phyloP scores from a whole-genome alignment of 1,284 basidiomycete genomes.

The Filobasidium uniguttulatum region DNA sequence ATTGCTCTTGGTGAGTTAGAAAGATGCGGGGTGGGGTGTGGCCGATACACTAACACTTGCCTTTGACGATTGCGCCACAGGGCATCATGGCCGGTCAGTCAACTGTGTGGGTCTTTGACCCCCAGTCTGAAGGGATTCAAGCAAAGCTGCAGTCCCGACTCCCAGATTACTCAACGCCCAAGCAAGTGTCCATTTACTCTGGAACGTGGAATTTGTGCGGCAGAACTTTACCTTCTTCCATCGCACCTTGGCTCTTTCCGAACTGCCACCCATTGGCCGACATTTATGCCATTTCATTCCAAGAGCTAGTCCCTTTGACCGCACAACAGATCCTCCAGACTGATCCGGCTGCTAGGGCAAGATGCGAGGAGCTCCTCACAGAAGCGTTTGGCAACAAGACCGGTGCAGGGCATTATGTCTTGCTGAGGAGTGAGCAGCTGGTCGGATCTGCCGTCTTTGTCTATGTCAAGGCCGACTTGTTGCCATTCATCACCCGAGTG shows the following conservation, averaged over 20 bases:
- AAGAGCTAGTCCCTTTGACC: slow-evolving; percentile 93
- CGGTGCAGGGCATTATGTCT: slow-evolving; percentile 49
- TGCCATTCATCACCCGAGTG: slow-evolving; percentile 69
- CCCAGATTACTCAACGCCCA: slow-evolving; percentile 71
- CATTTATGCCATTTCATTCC: slow-evolving; percentile 82
- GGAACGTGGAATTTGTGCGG: slow-evolving; percentile 98
- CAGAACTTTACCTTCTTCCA: slow-evolving; percentile 41
- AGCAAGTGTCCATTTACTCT: slow-evolving; percentile 58
- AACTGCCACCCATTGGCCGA: slow-evolving; percentile 72
- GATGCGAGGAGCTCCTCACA: slow-evolving; percentile 10
- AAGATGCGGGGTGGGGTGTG: too few species aligned
- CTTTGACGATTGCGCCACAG: slow-evolving; percentile 36
- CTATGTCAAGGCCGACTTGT: slow-evolving; percentile 62
- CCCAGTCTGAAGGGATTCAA: slow-evolving; percentile 76
- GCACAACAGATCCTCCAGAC: slow-evolving; percentile 94
- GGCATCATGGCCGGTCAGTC: slow-evolving; percentile 80
- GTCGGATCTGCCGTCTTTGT: slow-evolving; percentile 89
- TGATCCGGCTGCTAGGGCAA: slow-evolving; percentile 79
- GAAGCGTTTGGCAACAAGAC: slow-evolving; percentile 6
- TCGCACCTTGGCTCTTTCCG: slow-evolving; percentile 84
- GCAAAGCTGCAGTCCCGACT: slow-evolving; percentile 41
- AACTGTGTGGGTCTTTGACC: slow-evolving; percentile 84
- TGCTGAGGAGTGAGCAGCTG: slow-evolving; percentile 85
- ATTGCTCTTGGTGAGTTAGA: slow-evolving; percentile 61
- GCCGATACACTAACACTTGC: not conserved